phyloP scores from a whole-genome alignment of 257 asterid genomes.

The Craterostigma plantagineum region DNA sequence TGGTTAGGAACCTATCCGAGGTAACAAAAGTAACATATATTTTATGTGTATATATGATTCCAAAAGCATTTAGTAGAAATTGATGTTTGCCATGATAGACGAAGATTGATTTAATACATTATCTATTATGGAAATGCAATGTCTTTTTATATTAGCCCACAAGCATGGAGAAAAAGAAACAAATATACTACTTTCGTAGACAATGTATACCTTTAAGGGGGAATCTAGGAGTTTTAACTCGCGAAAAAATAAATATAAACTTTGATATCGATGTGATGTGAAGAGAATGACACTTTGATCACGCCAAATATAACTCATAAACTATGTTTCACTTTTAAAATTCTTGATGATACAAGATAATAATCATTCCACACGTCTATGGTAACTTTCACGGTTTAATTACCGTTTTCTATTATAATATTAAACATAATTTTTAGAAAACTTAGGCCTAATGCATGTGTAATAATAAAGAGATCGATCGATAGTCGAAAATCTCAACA shows the following conservation, averaged over 20 bases:
- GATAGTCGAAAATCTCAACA: too few relatives aligned
- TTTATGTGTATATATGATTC: neutral
- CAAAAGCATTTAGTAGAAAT: constrained; percentile 9
- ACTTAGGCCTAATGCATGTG: too few relatives aligned
- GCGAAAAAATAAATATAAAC: constrained; percentile 11
- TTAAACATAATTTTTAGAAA: too few relatives aligned
- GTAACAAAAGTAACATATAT: too few relatives aligned
- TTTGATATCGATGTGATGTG: neutral
- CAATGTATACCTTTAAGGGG: constrained; percentile 31
- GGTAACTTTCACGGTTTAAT: too few relatives aligned
- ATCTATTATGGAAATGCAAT: too few relatives aligned
- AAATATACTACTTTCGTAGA: constrained; percentile 11
- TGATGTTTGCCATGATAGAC: constrained; percentile 15
- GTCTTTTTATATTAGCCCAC: constrained; percentile 9
- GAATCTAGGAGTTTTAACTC: constrained; percentile 28
- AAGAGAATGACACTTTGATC: too few relatives aligned
- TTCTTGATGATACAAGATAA: too few relatives aligned
- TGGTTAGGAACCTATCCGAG: neutral
- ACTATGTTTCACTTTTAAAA: neutral
- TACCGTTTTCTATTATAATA: too few relatives aligned
- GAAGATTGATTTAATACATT: constrained; percentile 8
- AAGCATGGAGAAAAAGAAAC: constrained; percentile 15
- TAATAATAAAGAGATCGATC: too few relatives aligned
- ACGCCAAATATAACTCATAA: neutral
- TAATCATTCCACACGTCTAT: too few relatives aligned